A percentile compares a stretch with the other conserved stretches of the same genome.
Conservation (phyloP, 2,329 filamentous ascomycete genomes). For the Scedosporium aurantiacum region DNA sequence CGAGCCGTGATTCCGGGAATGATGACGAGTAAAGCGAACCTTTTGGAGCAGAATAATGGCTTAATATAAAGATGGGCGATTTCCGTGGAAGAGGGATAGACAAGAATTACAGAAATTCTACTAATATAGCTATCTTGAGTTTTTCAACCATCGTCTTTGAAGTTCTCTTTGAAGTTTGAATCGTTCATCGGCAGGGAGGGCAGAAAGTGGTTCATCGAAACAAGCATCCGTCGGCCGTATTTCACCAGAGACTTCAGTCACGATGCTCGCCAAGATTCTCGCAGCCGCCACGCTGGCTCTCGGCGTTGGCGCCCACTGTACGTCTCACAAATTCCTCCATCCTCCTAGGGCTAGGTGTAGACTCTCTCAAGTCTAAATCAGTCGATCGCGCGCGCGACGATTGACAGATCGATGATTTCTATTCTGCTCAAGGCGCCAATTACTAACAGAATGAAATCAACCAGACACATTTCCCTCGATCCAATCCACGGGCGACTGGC, state of each 20-base stretch:
- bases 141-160: no score
- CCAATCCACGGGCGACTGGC: constrained; percentile 9
- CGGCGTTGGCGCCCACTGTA: constrained; percentile 7
- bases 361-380: not conserved
- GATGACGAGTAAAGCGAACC: not conserved
- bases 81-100: not conserved
- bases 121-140: no score
- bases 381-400: not conserved
- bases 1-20: not conserved
- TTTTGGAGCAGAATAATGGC: not conserved
- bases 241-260: not conserved
- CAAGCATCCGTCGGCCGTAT: no score
- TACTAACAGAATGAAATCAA: not conserved
- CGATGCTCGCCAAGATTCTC: not conserved
- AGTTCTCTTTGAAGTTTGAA: not conserved
- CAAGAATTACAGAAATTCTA: not conserved
- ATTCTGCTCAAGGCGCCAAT: not conserved
- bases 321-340: not conserved
- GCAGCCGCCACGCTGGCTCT: constrained; percentile 3
- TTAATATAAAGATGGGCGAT: not conserved
- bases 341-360: not conserved
- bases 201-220: not conserved
- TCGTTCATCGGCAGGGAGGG: not conserved
- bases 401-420: no score
- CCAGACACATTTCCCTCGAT: constrained; percentile 14